A percentile compares a stretch with the other conserved stretches of the same genome.
Conservation (phyloP, 129 eudicot species). For the Daucus carota region DNA sequence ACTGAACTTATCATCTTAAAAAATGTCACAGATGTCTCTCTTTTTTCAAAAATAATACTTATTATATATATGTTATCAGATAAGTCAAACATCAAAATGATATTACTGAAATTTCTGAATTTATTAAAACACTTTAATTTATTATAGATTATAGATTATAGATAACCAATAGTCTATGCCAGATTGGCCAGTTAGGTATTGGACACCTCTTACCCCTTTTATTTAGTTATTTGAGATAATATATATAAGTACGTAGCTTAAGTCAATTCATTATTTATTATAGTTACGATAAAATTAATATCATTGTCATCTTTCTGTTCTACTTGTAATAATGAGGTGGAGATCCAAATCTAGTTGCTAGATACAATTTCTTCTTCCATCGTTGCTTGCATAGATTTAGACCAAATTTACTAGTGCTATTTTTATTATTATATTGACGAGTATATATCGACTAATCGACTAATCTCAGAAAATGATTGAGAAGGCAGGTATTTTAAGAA, state of each 20-base stretch:
- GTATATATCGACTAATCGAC: too few relatives aligned
- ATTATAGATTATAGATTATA: background rate
- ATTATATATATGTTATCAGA: background rate
- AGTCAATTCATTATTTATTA: background rate
- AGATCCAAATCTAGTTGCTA: background rate
- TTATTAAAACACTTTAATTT: background rate
- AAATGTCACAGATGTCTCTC: background rate
- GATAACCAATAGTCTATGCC: background rate
- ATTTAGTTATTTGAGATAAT: background rate
- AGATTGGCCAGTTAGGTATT: background rate
- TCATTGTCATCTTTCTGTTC: background rate
- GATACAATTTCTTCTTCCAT: background rate
- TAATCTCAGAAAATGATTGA: too few relatives aligned
- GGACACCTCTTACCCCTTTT: background rate
- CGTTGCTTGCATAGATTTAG: too few relatives aligned
- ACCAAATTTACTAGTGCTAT: too few relatives aligned
- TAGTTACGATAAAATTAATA: background rate
- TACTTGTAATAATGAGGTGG: background rate
- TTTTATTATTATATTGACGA: too few relatives aligned
- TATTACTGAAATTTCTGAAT: background rate
- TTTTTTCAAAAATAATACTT: background rate
- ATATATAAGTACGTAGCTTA: background rate
- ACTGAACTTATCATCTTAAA: background rate
- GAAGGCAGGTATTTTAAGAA: too few relatives aligned
- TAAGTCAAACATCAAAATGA: slow-evolving; percentile 3